Evolutionary conservation across 208 protist genomes (phyloP), one percentile per base, ranked within the genome.

Genomic region (Sergeia podlipaevii): DNA sequence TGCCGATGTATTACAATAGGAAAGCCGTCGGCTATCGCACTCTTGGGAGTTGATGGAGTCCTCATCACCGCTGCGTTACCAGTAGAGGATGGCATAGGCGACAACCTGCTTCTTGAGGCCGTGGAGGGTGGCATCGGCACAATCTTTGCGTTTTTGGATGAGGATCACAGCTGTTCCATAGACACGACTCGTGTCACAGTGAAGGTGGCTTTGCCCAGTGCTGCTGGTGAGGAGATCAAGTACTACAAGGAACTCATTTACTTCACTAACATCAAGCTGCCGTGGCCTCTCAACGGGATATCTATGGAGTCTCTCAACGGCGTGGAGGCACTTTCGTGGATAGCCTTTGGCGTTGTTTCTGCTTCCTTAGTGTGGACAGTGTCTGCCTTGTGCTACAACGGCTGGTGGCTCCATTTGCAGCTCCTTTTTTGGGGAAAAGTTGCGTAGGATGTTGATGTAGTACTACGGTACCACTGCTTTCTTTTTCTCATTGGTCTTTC

Each of bases 361-460:
- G 65, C 77, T 4, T 84, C 70, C 11, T 49, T 90, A 11, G n/a
- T 85, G 13, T 86, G 75, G 74, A 86, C 82, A 21, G 34, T 81
- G 26, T 77, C 69, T 13, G 75, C 74, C 15, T 70, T 90, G 32
- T 64, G 55, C 37, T 83, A 82, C 61, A 81, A 85, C 44, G 74
- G 73, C 11, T 85, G 81, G 81, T 85, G 76, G 73, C 62, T 89
- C 20, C 73, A 89, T 52, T 39, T 89, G 27, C 70, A 89, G 50
- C 61, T 84, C 2, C 54, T 89, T 24, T 74, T 85, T 38, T 80
- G 70, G 64, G 80, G 65, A 6, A 88, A 77, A 38, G 43, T 87
- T 30, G 37, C 54, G 4, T 83, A 70, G 55, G 41, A 33, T 47
- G 4, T 51, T n/a, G n/a, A n/a, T n/a, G n/a, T n/a, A n/a, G n/a